A percentile compares a stretch with the other conserved stretches of the same genome.
Conservation (phyloP, 352 stramenopile species). For the Pythium sukuiense region DNA sequence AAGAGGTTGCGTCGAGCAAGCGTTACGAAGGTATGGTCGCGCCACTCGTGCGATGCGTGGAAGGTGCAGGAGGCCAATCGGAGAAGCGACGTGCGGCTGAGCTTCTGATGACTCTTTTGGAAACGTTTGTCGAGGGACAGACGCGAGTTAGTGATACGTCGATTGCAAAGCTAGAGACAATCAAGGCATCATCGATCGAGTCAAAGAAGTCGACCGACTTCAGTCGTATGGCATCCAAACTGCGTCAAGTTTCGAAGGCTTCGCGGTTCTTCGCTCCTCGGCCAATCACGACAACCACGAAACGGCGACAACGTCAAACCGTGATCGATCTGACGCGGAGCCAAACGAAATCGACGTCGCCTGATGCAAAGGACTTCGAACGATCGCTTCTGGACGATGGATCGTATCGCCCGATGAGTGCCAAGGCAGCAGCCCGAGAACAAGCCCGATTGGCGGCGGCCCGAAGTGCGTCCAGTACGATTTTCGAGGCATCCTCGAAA, state of each 20-base stretch:
- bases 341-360: neutral
- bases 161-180: conserved; percentile 47
- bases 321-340: neutral
- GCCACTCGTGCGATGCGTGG: conserved; percentile 60
- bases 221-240: conserved; percentile 58
- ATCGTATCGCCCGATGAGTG: conserved; percentile 47
- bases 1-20: conserved; percentile 48
- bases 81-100: conserved; percentile 68
- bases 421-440: conserved; percentile 54
- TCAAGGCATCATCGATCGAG: conserved; percentile 51
- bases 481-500: conserved; percentile 45
- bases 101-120: conserved; percentile 65
- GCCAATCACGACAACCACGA: conserved; percentile 15
- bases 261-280: conserved; percentile 58
- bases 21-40: conserved; percentile 50
- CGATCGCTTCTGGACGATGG: neutral
- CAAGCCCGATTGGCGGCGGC: conserved; percentile 46
- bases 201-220: conserved; percentile 73
- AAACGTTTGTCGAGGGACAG: conserved; percentile 48
- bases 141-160: conserved; percentile 53
- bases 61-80: conserved; percentile 34
- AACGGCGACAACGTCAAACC: neutral
- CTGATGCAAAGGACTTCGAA: neutral
- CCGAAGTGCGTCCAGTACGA: conserved; percentile 37
- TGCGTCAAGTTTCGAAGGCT: conserved; percentile 55